Evolutionary conservation across 2,329 filamentous ascomycete genomes (phyloP).

Genomic region (Aspergillus sclerotialis): DNA sequence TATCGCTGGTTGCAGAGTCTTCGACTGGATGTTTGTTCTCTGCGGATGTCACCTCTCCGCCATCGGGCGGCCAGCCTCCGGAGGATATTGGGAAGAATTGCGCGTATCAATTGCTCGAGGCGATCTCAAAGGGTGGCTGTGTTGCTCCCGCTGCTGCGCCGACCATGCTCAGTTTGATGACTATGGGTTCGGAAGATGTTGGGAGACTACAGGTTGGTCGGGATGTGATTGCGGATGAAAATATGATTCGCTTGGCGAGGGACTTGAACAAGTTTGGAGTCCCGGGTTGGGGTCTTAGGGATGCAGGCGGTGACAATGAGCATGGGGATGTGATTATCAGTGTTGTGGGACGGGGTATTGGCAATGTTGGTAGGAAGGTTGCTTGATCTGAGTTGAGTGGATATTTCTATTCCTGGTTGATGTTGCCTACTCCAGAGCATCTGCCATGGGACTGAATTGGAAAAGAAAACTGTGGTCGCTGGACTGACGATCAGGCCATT

Average conservation of each 20-base stretch:
- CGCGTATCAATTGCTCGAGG: constrained; percentile 82
- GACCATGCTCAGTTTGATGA: constrained; percentile 82
- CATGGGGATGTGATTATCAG: constrained; percentile 71
- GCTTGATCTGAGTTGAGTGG: constrained; percentile 47
- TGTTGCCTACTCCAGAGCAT: no score
- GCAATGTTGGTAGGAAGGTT: constrained; percentile 91
- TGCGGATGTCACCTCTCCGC: constrained; percentile 69
- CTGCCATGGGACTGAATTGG: no score
- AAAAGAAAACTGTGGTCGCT: no score
- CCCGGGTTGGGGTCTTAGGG: constrained; percentile 82
- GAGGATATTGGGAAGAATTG: constrained; percentile 87
- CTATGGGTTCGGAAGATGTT: constrained; percentile 95
- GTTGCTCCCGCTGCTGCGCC: constrained; percentile 64
- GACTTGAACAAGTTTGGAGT: constrained; percentile 86
- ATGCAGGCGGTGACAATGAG: constrained; percentile 59
- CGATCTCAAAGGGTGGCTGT: constrained; percentile 75
- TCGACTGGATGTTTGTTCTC: constrained; percentile 80
- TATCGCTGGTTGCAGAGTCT: constrained; percentile 89
- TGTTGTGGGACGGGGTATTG: constrained; percentile 86
- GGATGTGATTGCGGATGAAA: constrained; percentile 74
- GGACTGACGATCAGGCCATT: no score
- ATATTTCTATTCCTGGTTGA: no score
- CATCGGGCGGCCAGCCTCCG: constrained; percentile 72
- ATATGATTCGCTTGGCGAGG: constrained; percentile 70
- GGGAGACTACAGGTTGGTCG: constrained; percentile 75